A percentile compares a stretch with the other conserved stretches of the same genome.
phyloP scores from a whole-genome alignment of 495 filamentous ascomycete species.

The Cairneyella variabilis region DNA sequence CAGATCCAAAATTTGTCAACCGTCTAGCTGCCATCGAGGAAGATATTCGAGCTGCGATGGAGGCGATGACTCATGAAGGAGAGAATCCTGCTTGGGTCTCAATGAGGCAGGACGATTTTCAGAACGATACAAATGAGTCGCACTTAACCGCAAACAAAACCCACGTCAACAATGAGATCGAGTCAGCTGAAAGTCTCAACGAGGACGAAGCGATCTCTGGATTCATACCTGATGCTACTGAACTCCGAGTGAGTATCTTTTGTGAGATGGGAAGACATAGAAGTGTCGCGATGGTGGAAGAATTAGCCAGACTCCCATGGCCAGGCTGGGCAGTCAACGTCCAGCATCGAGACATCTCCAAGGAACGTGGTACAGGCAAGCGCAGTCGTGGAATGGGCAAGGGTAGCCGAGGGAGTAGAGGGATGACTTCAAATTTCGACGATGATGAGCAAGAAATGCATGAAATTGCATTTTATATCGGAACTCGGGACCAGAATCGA shows the following conservation, averaged over 20 bases:
- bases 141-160: too few species aligned
- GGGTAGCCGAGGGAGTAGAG: constrained; percentile 6
- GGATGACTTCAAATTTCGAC: neutral
- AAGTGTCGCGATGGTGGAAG: constrained; percentile 20
- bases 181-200: too few species aligned
- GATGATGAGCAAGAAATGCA: too few species aligned
- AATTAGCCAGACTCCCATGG: constrained; percentile 9
- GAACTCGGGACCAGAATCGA: too few species aligned
- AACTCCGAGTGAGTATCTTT: constrained; percentile 13
- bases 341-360: constrained; percentile 14
- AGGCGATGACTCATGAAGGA: neutral
- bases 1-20: constrained; percentile 7
- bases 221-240: neutral
- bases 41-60: constrained; percentile 4
- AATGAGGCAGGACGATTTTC: too few species aligned
- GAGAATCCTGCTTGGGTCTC: too few species aligned
- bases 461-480: too few species aligned
- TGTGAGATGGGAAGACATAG: constrained; percentile 19
- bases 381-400: neutral
- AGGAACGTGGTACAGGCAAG: constrained; percentile 5
- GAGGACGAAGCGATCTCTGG: too few species aligned
- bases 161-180: too few species aligned
- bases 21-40: constrained; percentile 6
- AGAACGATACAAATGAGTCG: too few species aligned
- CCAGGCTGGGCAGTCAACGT: constrained; percentile 18